Base-by-base conservation (phyloP, 768 basidiomycete species). In the Coprinellus micaceus region DNA sequence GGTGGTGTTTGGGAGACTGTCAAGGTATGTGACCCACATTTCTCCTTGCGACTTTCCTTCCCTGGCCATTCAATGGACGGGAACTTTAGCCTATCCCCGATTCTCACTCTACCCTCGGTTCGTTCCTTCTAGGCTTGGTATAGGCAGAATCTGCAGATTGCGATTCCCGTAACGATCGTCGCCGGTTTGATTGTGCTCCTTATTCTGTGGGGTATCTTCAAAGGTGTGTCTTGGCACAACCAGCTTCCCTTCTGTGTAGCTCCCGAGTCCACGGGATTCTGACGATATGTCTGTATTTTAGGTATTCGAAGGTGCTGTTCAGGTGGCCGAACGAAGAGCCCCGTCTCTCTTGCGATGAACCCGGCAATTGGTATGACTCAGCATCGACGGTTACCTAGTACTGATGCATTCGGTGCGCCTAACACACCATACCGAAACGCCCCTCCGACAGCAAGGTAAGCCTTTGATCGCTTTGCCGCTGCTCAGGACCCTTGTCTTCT, bases 121-220 rank as follows among this genome's bases (percentile, higher is more conserved):
- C 54, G 52, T 53, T 55, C 52, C 39, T 24, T 45, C 22, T 61
- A 88, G 86, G 77, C 88, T 4, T 89, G 88, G 89, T 90, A 88
- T 67, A 72, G 68, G 5, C 80, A 84, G 59, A 92, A 92, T 71
- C 79, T 90, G 11, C 84, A 87, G 67, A 88, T 91, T 58, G 75
- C 89, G 24, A 88, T 93, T 62, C 89, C 91, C 19, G 81, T 92
- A 53, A 87, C 89, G 17, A 72, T 92, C 54, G 86, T 87, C 36
- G 88, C 75, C 25, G 87, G 81, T 15, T 66, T 92, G 52, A 60
- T 91, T 51, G 74, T 78, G 13, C 68, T 93, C 36, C 66, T 86
- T 40, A 65, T 88, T 54, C 58, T 92, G 50, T 83, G 76, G 72
- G 71, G 64, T 22, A 61, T 86, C 40, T 60, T 77, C 54, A 70